A percentile compares a stretch with the other conserved stretches of the same genome.
phyloP scores from a whole-genome alignment of 345 rosid species.

The Eucalyptus sp. region DNA sequence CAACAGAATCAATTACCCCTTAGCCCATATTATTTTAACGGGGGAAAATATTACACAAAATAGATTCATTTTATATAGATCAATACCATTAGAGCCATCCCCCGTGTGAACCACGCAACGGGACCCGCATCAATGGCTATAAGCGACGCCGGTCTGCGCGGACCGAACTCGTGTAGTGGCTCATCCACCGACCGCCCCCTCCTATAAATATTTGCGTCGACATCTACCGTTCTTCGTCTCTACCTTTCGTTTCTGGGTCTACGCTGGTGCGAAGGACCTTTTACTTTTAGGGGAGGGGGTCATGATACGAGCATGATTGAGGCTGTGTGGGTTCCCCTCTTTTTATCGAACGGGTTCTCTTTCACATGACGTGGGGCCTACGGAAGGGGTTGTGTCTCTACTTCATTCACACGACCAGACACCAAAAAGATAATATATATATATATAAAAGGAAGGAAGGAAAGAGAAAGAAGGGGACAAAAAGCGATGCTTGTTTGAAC shows the following conservation, averaged over 20 bases:
- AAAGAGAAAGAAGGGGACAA: not conserved
- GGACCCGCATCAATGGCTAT: not conserved
- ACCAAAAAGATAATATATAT: not conserved
- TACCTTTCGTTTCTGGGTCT: not conserved
- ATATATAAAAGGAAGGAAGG: not conserved
- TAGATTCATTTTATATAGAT: not conserved
- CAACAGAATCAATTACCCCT: not conserved
- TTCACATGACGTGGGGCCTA: not conserved
- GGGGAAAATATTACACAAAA: not conserved
- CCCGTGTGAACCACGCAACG: not conserved
- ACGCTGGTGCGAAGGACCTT: not conserved
- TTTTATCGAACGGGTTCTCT: not conserved
- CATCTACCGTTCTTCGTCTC: not conserved
- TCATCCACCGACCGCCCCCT: not conserved
- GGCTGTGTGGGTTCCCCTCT: not conserved
- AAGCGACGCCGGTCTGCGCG: not conserved
- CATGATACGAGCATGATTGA: not conserved
- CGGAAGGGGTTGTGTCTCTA: not conserved
- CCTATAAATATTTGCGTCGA: not conserved
- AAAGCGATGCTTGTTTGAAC: not conserved
- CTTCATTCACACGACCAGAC: not conserved
- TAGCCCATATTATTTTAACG: accelerated
- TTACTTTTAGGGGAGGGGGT: not conserved
- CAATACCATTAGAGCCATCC: not conserved
- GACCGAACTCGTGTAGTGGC: not conserved